Base-by-base conservation (phyloP, 2,329 filamentous ascomycete species). In the Amylocarpus encephaloides region DNA sequence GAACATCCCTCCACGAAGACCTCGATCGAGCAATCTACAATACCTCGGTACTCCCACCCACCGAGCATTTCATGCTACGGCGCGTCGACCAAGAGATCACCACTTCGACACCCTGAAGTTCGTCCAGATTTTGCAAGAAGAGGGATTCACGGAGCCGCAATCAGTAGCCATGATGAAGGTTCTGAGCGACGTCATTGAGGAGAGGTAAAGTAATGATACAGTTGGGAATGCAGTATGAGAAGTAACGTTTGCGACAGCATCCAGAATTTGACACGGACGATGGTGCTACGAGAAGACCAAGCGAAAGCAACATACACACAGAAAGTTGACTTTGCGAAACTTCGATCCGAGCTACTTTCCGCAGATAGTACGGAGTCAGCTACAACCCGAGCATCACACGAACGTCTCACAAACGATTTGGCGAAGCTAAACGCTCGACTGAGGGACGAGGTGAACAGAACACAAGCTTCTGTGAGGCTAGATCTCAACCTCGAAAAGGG, bases 21-120 rank as follows among this genome's bases (percentile, higher is more conserved):
- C 49, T 33, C 56, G 45, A 30, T 43, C 42, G 9, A 59, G 42
- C 45, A 57, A 61, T 13, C 46, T 62, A 26, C 54, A 56, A 42
- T 26, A 7, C 22, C 22, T 26, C 7, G 57, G 55, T 7, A 46
- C 52, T 5, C 46, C 51, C 6, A 51, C 57, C 33, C 51, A 46
- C 13, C 55, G 76, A 52, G 70, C 73, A 0, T 92, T 96, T 67
- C 86, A 90, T 67, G 78, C 82, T 33, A 85, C 88, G 1, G 67
- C 79, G 2, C 63, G 70, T 34, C 77, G 73, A 45, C 66, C 68
- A 46, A 80, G 86, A 57, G 91, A 96, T 63, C 93, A 98, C 69
- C 91, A 98, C 70, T 98, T 98, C 67, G 93, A 98, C 70, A 98
- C 93, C 1, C 79, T 98, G 55, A 96, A 95, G 72, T 95, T 98